Base-by-base conservation (phyloP, 2,329 filamentous ascomycete genomes). In the Colletotrichum noveboracense region DNA sequence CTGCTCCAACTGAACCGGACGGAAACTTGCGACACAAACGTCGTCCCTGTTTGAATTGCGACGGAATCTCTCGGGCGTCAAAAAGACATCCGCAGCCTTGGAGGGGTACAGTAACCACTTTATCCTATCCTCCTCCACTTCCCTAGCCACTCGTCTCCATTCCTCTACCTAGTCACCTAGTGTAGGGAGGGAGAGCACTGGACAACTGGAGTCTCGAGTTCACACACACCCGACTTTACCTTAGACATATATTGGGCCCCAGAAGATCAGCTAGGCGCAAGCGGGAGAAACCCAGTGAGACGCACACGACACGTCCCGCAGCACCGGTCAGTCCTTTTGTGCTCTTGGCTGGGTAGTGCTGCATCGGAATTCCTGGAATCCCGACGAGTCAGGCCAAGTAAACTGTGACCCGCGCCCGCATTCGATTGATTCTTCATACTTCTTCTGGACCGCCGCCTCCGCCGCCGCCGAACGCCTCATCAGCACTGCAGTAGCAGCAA, bases 361-460 rank as follows among this genome's bases (percentile, higher is more conserved):
- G 72, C 68, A 38, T 75, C 68, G 72, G 68, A 34, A 38, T 61
- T 66, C 43, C 21, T 56, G 61, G 52, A 67, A 72, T 21, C 68
- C 68, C 62, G 69, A 72, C 68, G 68, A 75, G 72, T 62, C 68
- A 71, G 55, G 24, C 36, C 72, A 36, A 71, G 24, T 43, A 21
- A 34, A 61, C 48, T 36, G 52, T 60, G 32, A 61, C 58, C 66
- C 48, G 67, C 72, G 72, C 65, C 66, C 66, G 55, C 56, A 32
- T 36, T 70, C 64, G 55, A 62, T 56, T 61, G 52, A 24, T 65
- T 66, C 65, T 76, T 69, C 21, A 28, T 55, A 34, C 62, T 65
- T 64, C 61, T 73, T 43, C 43, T 32, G 56, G 43, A 24, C 52
- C 55, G 62, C 66, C 43, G 43, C 64, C 71, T 62, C 62, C 60